Conservation (phyloP, 257 asterid genomes). For the Solanum pinnatisectum region DNA sequence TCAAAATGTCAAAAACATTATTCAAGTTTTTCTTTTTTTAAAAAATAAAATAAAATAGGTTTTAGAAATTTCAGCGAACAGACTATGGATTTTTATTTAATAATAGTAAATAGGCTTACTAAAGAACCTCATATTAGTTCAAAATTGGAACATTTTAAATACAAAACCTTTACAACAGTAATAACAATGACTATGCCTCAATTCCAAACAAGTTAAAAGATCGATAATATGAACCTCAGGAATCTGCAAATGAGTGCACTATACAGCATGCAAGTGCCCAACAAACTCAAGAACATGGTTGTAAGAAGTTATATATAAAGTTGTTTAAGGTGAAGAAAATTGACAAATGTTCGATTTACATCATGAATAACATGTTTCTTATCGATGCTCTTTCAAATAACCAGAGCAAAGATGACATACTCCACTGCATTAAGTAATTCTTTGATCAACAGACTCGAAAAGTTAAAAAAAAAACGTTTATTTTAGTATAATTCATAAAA, state of each 20-base stretch:
- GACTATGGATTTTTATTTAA: too few relatives aligned
- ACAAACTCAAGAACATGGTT: neutral
- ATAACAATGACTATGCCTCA: rapidly evolving
- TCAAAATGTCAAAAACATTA: too few relatives aligned
- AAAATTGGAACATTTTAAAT: neutral
- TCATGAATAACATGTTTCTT: neutral
- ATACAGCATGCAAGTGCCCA: neutral
- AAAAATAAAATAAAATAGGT: too few relatives aligned
- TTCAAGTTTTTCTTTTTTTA: too few relatives aligned
- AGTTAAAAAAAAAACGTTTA: neutral
- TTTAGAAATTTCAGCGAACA: too few relatives aligned
- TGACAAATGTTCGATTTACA: neutral
- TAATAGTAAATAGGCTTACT: neutral
- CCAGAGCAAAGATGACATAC: neutral
- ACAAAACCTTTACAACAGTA: neutral
- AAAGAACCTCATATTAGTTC: neutral
- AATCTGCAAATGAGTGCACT: neutral
- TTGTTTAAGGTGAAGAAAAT: neutral
- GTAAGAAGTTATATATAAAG: neutral
- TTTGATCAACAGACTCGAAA: neutral
- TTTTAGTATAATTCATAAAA: neutral
- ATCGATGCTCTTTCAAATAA: neutral
- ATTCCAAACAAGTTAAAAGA: neutral
- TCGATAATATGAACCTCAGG: neutral
- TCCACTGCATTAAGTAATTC: neutral